Percentiles rank a stretch among this genome's conserved stretches.
These are phyloP conservation scores for Betula pendula DNA, from an alignment of 306 rosid genomes.

Conservation along the genomic window DNA sequence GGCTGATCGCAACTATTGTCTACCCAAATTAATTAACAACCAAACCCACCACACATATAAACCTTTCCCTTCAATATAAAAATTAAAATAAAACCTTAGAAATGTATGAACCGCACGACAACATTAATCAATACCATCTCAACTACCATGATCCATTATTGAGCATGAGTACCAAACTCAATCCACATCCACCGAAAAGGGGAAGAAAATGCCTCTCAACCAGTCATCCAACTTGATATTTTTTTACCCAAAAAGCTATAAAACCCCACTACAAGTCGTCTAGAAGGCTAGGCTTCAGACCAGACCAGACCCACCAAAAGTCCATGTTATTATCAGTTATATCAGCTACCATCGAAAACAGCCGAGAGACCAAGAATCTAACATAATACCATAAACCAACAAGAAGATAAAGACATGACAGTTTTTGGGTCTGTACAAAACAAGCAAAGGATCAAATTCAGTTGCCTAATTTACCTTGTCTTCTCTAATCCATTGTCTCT, in stretches of 20 bases:
- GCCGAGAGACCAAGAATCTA: conserved; percentile 45
- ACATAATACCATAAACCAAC: conserved; percentile 44
- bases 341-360: conserved; percentile 41
- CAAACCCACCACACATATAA: neutral
- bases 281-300: conserved; percentile 1
- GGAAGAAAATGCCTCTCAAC: conserved; percentile 22
- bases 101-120: conserved; percentile 2
- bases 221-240: conserved; percentile 37
- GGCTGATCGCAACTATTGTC: neutral
- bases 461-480: conserved; percentile 40
- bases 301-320: conserved; percentile 36
- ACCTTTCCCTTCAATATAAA: neutral
- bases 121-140: conserved; percentile 10
- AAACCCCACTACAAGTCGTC: conserved; percentile 16
- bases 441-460: conserved; percentile 47
- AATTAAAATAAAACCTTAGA: neutral
- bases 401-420: conserved; percentile 47
- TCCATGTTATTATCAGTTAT: conserved; percentile 54
- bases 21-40: neutral
- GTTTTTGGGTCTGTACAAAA: conserved; percentile 71
- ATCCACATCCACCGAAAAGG: conserved; percentile 18
- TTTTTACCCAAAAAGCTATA: conserved; percentile 14
- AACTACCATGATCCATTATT: conserved; percentile 25
- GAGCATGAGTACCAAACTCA: no score
- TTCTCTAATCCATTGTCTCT: conserved; percentile 41